Evolutionary conservation across 345 rosid genomes (phyloP), one percentile per base, ranked within the genome.

Genomic region (Eucalyptus sp.): DNA sequence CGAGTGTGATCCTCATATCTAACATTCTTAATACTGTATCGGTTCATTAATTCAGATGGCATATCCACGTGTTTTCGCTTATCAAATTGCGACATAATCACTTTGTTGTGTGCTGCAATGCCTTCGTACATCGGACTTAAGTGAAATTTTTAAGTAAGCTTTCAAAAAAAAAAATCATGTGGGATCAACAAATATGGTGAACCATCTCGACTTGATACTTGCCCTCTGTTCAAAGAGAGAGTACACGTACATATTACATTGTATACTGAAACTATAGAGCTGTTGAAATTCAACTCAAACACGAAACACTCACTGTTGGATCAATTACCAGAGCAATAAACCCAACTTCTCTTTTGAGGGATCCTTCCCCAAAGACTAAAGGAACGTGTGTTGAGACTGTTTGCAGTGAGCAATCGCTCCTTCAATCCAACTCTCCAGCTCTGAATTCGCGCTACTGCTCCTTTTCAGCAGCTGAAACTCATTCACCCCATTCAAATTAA

Each of bases 391-490:
- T 46, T 93, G 94, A 71, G 99, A 96, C 87, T 90, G 95, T 83
- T 97, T 96, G 90, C 99, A 98, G 90, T 98, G 97, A 92, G 97
- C 98, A 90, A 98, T 96, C 7, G 99, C 99, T 89, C 95, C 99
- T 86, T 96, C 95, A 25, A 98, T 95, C 85, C 97, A 94, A 89
- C 91, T 92, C 87, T 97, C 99, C 13, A 93, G 89, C 91, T 95
- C 99, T 8, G 94, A 91, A 86, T 91, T 92, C 1, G 92, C 94
- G 76, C 96, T 94, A 88, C 93, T 93, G 90, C 96, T 96, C 90
- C 96, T 95, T 94, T 91, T 96, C 46, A 95, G 94, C 79, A 90
- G 54, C 90, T 93, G 93, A 17, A 94, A 88, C 90, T 97, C 95
- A 37, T 89, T 88, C 62, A 89, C 89, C 80, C 93, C 95, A 43